Conservation (phyloP, 495 filamentous ascomycete species). For the Friedmanniomyces simplex region DNA sequence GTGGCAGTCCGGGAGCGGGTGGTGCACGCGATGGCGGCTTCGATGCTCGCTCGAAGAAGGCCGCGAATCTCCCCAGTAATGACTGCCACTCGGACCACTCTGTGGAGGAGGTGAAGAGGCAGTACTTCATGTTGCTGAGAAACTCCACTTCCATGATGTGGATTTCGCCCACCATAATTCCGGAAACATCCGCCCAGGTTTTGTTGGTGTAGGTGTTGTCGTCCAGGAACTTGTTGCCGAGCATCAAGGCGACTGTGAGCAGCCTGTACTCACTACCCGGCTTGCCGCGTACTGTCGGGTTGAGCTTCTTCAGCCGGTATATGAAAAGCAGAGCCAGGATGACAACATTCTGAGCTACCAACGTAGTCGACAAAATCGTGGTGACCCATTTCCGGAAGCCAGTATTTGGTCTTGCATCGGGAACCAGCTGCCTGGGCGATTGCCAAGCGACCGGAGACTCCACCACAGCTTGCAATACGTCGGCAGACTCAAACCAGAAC, state of each 20-base stretch:
- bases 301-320: slow-evolving; percentile 81
- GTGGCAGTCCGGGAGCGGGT: slow-evolving; percentile 38
- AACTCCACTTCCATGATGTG: slow-evolving; percentile 99
- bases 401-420: slow-evolving; percentile 62
- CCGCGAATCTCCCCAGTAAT: slow-evolving; percentile 65
- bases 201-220: slow-evolving; percentile 99
- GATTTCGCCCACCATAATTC: slow-evolving; percentile 88
- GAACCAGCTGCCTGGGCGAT: slow-evolving; percentile 45
- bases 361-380: slow-evolving; percentile 81
- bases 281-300: slow-evolving; percentile 77
- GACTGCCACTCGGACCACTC: slow-evolving; percentile 83
- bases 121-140: slow-evolving; percentile 95
- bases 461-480: slow-evolving; percentile 63
- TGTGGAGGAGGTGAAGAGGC: slow-evolving; percentile 66
- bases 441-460: slow-evolving; percentile 42
- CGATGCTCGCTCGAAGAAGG: slow-evolving; percentile 63
- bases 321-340: slow-evolving; percentile 86
- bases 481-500: slow-evolving; percentile 95
- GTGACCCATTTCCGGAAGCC: slow-evolving; percentile 93
- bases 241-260: slow-evolving; percentile 92
- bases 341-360: slow-evolving; percentile 95
- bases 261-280: slow-evolving; percentile 92
- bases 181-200: slow-evolving; percentile 97
- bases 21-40: slow-evolving; percentile 18
- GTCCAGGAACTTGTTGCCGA: slow-evolving; percentile 98